A percentile compares a stretch with the other conserved stretches of the same genome.
Evolutionary conservation across 1,284 basidiomycete genomes (phyloP).

Genomic region (Cronartium quercuum): DNA sequence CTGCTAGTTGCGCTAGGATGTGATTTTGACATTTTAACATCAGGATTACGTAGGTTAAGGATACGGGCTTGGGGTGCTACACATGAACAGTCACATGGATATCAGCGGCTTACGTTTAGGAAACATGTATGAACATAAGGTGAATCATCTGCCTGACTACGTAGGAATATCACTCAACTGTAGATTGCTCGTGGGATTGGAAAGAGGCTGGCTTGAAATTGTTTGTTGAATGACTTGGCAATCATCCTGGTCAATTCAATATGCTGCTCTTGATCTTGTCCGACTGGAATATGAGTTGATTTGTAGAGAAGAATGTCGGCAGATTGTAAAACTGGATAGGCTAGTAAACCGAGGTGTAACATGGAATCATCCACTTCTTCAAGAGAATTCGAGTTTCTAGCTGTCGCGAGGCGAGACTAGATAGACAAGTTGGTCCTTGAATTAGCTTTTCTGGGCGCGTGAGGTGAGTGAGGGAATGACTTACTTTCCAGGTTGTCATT

Average conservation of each 20-base stretch:
- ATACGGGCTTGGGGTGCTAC: conserved; percentile 62
- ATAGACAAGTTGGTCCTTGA: neutral
- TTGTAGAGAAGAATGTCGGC: conserved; percentile 84
- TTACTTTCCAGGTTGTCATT: conserved; percentile 94
- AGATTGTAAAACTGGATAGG: conserved; percentile 88
- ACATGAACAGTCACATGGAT: neutral
- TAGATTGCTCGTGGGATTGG: conserved; percentile 66
- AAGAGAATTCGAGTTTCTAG: conserved; percentile 65
- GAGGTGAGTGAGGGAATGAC: conserved; percentile 39
- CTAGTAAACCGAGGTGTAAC: conserved; percentile 76
- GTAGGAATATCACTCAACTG: conserved; percentile 56
- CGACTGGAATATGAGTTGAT: conserved; percentile 86
- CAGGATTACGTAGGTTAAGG: conserved; percentile 76
- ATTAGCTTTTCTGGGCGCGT: too few species aligned
- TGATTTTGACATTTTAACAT: conserved; percentile 93
- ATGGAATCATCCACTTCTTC: conserved; percentile 72
- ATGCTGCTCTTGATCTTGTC: conserved; percentile 91
- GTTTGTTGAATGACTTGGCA: conserved; percentile 73
- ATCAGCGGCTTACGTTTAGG: neutral
- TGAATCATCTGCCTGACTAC: neutral
- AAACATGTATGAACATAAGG: neutral
- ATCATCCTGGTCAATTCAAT: conserved; percentile 79
- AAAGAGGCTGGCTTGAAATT: conserved; percentile 57
- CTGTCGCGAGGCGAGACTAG: conserved; percentile 68
- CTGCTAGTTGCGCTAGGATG: conserved; percentile 71